Conservation (phyloP, 768 basidiomycete species). For the Lyophyllum atratum region DNA sequence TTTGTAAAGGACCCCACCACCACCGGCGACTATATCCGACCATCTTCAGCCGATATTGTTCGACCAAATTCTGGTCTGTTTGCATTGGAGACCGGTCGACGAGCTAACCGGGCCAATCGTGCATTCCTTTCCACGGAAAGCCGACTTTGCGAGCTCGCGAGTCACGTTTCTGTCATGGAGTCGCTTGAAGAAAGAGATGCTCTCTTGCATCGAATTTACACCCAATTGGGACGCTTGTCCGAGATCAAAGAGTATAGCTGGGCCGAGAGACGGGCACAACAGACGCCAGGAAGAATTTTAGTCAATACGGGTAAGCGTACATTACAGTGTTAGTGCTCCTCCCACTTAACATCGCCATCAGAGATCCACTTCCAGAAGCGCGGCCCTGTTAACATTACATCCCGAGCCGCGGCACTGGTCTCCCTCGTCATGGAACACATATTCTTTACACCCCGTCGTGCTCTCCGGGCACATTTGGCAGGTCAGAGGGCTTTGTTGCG, state of each 20-base stretch:
- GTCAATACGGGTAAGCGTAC: neutral
- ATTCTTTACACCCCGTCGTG: neutral
- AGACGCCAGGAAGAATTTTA: neutral
- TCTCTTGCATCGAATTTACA: neutral
- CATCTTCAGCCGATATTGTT: neutral
- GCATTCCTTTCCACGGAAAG: constrained; percentile 9
- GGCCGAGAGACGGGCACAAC: neutral
- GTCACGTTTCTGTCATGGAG: neutral
- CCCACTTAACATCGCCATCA: neutral
- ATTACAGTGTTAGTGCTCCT: neutral
- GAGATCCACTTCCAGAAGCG: neutral
- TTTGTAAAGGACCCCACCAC: constrained; percentile 16
- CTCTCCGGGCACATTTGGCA: neutral
- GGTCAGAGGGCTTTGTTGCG: neutral
- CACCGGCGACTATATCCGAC: constrained; percentile 6
- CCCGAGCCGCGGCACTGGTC: neutral
- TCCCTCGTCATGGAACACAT: neutral
- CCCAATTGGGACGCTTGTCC: neutral
- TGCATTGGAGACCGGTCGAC: neutral
- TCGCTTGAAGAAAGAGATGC: constrained; percentile 15
- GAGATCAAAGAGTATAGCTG: neutral
- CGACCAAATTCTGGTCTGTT: constrained; percentile 8
- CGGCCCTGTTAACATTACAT: neutral
- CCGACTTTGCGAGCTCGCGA: constrained; percentile 7
- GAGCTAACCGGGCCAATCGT: constrained; percentile 9